Percentiles rank a stretch among this genome's conserved stretches.
These are phyloP conservation scores for Colletotrichum spinosum DNA, from an alignment of 2,329 filamentous ascomycete genomes.

Conservation along the genomic window DNA sequence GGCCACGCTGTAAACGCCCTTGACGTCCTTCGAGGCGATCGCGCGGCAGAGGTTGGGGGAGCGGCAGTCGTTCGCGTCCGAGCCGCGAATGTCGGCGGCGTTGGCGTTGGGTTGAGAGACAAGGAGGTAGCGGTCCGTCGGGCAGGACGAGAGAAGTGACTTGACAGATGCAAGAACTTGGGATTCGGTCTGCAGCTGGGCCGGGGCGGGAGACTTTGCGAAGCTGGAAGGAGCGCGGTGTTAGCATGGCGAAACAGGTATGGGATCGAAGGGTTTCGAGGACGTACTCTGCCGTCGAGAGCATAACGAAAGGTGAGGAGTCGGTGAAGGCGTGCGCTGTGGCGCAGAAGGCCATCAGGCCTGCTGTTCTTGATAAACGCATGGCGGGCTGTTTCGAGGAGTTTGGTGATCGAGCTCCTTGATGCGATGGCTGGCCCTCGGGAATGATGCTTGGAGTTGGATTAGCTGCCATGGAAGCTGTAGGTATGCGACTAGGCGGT, in stretches of 20 bases:
- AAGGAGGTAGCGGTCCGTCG: conserved; percentile 81
- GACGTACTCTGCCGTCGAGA: conserved; percentile 84
- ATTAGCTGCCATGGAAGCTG: conserved; percentile 19
- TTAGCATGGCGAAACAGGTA: conserved; percentile 21
- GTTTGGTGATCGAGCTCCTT: conserved; percentile 18
- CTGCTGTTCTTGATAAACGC: conserved; percentile 64
- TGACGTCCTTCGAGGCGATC: conserved; percentile 42
- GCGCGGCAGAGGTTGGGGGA: conserved; percentile 64
- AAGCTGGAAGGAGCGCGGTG: conserved; percentile 43
- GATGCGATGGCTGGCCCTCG: conserved; percentile 33
- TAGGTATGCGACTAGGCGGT: conserved; percentile 19
- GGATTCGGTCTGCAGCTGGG: conserved; percentile 62
- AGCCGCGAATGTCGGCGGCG: conserved; percentile 72
- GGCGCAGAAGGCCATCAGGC: conserved; percentile 66
- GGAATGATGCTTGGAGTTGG: conserved; percentile 9
- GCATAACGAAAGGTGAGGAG: conserved; percentile 89
- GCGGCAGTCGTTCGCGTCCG: conserved; percentile 56
- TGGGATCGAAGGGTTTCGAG: neutral
- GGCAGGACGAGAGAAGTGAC: conserved; percentile 73
- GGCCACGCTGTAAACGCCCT: conserved; percentile 59
- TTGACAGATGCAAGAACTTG: conserved; percentile 57
- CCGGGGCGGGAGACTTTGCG: conserved; percentile 45
- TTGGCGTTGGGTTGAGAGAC: conserved; percentile 82
- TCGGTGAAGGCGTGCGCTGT: conserved; percentile 81
- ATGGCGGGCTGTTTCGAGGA: conserved; percentile 50